These are phyloP conservation scores for Cercospora sp. DNA, from an alignment of 2,329 filamentous ascomycete species.

Conservation along the genomic window DNA sequence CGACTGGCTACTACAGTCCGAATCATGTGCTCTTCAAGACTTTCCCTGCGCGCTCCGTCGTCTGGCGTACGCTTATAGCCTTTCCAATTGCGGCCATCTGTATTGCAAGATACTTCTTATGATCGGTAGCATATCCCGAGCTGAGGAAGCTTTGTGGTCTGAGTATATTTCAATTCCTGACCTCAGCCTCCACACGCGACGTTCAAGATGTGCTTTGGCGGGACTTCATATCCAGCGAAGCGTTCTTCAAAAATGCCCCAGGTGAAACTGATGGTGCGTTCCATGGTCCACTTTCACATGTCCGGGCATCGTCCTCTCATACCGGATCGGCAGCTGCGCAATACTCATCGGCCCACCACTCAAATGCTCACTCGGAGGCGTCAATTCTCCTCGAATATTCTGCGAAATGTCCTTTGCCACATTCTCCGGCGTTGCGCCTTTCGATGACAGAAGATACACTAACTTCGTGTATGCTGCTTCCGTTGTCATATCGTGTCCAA, in stretches of 20 bases:
- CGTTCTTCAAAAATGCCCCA: conserved; percentile 3
- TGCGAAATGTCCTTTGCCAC: conserved; percentile 71
- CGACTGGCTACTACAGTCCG: neutral
- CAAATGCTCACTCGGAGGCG: conserved; percentile 39
- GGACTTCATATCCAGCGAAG: neutral
- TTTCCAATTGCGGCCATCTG: neutral
- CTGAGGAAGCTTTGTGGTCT: neutral
- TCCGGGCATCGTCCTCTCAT: conserved; percentile 30
- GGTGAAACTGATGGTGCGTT: conserved; percentile 4
- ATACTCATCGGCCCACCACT: conserved; percentile 25
- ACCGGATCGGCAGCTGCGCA: conserved; percentile 29
- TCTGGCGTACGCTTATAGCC: neutral
- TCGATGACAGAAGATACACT: conserved; percentile 68
- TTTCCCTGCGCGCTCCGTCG: no score
- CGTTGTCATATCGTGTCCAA: conserved; percentile 83
- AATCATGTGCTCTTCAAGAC: neutral
- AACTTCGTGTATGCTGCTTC: conserved; percentile 91
- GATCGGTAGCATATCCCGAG: neutral
- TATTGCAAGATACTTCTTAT: neutral
- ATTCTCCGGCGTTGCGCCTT: conserved; percentile 59
- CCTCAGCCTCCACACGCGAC: neutral
- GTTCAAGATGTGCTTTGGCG: no score
- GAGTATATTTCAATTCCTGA: neutral
- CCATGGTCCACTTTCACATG: conserved; percentile 13
- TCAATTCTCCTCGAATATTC: conserved; percentile 82